Conservation (phyloP, 176 grass and related monocot species). For the Musa beccarii region DNA sequence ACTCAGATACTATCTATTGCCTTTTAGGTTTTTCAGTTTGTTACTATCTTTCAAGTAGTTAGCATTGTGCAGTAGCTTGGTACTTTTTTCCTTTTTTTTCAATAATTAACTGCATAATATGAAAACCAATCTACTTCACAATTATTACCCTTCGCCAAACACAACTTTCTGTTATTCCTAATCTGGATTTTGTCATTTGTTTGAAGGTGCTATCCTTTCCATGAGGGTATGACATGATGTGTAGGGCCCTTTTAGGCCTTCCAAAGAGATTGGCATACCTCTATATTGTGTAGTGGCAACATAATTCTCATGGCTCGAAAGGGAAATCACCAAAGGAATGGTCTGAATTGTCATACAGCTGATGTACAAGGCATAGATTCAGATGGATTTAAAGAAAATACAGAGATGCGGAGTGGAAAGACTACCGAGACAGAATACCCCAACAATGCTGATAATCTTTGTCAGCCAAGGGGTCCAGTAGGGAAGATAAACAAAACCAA, state of each 20-base stretch:
- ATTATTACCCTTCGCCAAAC: not conserved
- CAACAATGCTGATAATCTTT: conserved; percentile 27
- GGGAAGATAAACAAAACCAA: conserved; percentile 33
- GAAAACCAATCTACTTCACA: not conserved
- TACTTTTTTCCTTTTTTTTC: not conserved
- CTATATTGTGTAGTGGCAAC: not conserved
- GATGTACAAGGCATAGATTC: conserved; percentile 36
- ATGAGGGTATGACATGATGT: not conserved
- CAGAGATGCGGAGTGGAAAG: conserved; percentile 42
- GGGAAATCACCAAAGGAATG: conserved; percentile 76
- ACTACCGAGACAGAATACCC: conserved; percentile 18
- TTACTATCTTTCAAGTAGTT: not conserved
- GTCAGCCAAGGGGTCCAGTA: conserved; percentile 27
- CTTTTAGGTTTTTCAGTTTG: not conserved
- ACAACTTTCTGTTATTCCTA: not conserved
- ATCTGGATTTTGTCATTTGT: not conserved
- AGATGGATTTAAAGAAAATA: conserved; percentile 26
- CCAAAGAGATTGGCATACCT: not conserved
- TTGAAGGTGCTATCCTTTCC: not conserved
- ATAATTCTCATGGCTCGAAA: conserved; percentile 57
- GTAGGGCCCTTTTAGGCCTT: not conserved
- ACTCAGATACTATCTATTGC: too few species aligned
- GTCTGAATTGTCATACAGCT: conserved; percentile 26
- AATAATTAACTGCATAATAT: not conserved
- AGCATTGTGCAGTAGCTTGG: not conserved